Conservation (phyloP, 345 rosid species). For the Nasturtium officinale region DNA sequence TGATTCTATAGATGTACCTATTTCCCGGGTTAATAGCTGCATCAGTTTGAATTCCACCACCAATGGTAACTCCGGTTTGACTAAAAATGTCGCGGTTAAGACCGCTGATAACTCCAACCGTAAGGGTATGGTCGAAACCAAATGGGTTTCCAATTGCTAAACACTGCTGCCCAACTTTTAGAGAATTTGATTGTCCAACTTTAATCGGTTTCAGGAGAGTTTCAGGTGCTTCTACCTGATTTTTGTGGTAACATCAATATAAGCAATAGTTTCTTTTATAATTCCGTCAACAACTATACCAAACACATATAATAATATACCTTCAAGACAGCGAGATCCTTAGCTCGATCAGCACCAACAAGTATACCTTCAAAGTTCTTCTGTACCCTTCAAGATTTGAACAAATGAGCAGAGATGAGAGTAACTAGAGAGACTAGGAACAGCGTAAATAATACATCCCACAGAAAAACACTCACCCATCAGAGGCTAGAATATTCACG, state of each 20-base stretch:
- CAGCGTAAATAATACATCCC: neutral
- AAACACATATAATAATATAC: conserved; percentile 39
- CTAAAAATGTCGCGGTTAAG: conserved; percentile 89
- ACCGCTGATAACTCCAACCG: conserved; percentile 93
- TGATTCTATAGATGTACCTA: conserved; percentile 51
- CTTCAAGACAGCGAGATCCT: conserved; percentile 97
- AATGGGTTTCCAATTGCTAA: conserved; percentile 96
- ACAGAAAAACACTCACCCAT: conserved; percentile 66
- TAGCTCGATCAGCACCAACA: conserved; percentile 87
- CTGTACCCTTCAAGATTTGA: conserved; percentile 61
- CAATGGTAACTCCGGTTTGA: conserved; percentile 86
- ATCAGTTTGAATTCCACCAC: conserved; percentile 98
- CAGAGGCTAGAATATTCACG: conserved; percentile 84
- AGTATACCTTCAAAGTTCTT: conserved; percentile 91
- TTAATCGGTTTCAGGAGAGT: conserved; percentile 73
- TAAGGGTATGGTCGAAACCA: conserved; percentile 96
- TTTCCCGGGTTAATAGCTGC: conserved; percentile 99
- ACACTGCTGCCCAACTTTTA: conserved; percentile 93
- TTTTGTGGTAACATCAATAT: conserved; percentile 11
- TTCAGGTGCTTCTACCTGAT: conserved; percentile 82
- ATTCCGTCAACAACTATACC: neutral
- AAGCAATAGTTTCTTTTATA: neutral
- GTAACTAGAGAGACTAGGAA: conserved; percentile 2
- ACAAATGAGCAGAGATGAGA: conserved; percentile 34
- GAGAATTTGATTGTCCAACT: conserved; percentile 72